phyloP scores from a whole-genome alignment of 169 alveolate species.

The Plasmodium fragile region DNA sequence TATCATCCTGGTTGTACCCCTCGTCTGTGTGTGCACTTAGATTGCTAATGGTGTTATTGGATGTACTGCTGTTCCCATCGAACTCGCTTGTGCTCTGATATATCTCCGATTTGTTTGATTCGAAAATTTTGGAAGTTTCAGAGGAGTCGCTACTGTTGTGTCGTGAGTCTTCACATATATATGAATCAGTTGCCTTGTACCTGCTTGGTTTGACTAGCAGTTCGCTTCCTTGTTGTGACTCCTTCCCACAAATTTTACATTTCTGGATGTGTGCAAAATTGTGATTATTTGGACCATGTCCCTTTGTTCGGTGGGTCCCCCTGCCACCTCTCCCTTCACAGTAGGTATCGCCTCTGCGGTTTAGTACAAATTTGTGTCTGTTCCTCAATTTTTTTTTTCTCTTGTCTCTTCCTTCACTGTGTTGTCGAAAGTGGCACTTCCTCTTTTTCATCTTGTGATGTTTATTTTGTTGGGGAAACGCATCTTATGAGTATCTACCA shows the following conservation, averaged over 20 bases:
- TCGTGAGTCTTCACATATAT: neutral
- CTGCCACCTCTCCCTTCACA: neutral
- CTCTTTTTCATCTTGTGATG: constrained; percentile 2
- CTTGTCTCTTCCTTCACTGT: neutral
- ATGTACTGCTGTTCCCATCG: neutral
- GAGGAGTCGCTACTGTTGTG: neutral
- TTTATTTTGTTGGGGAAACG: neutral
- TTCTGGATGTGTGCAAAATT: neutral
- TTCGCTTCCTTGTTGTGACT: neutral
- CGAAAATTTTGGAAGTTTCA: neutral
- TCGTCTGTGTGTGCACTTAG: constrained; percentile 9
- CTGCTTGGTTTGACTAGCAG: neutral
- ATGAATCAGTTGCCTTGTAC: neutral
- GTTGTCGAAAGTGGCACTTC: neutral
- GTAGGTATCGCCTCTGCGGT: neutral
- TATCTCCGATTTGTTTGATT: neutral
- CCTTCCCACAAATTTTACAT: neutral
- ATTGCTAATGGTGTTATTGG: constrained; percentile 5
- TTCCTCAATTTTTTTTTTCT: neutral
- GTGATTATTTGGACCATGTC: neutral
- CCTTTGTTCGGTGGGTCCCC: neutral
- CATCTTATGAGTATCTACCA: neutral
- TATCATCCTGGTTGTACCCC: neutral
- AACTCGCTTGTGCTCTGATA: constrained; percentile 5
- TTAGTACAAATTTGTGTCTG: neutral